Percentiles rank a stretch among this genome's conserved stretches.
Conservation (phyloP, 2,329 filamentous ascomycete species). For the Colletotrichum somersetense region DNA sequence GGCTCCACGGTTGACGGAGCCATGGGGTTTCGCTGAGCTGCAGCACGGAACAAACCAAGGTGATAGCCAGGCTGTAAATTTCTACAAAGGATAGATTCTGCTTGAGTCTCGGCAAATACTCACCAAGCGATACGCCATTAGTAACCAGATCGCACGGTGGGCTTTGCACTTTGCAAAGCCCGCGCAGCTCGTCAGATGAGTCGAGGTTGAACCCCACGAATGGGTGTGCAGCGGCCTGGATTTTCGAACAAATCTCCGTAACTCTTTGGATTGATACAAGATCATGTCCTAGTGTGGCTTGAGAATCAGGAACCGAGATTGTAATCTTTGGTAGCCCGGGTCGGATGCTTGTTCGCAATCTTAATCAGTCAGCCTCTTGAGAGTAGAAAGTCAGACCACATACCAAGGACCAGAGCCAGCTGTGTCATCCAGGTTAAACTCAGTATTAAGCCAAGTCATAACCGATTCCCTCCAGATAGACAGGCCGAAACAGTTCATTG, state of each 20-base stretch:
- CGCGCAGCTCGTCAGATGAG: too few species aligned
- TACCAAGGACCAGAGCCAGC: background rate
- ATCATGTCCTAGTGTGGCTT: too few species aligned
- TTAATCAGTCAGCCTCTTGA: too few species aligned
- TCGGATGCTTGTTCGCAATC: too few species aligned
- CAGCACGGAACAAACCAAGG: background rate
- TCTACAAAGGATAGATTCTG: background rate
- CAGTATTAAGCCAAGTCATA: conserved; percentile 12
- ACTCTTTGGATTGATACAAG: too few species aligned
- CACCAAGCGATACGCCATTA: background rate
- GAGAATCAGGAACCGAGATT: too few species aligned
- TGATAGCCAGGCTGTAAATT: background rate
- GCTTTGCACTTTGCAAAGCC: too few species aligned
- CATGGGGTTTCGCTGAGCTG: conserved; percentile 5
- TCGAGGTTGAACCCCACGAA: too few species aligned
- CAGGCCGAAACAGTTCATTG: background rate
- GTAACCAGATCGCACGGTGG: background rate
- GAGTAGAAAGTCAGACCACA: too few species aligned
- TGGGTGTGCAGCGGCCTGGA: too few species aligned
- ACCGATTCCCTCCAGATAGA: background rate
- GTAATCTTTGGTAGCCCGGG: too few species aligned
- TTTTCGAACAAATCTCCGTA: too few species aligned
- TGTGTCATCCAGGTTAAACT: conserved; percentile 5
- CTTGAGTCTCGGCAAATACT: background rate
- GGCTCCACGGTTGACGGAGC: background rate